Percentiles rank a stretch among this genome's conserved stretches.
Evolutionary conservation across 768 basidiomycete genomes (phyloP).

Genomic region (Leccinum imitatum): DNA sequence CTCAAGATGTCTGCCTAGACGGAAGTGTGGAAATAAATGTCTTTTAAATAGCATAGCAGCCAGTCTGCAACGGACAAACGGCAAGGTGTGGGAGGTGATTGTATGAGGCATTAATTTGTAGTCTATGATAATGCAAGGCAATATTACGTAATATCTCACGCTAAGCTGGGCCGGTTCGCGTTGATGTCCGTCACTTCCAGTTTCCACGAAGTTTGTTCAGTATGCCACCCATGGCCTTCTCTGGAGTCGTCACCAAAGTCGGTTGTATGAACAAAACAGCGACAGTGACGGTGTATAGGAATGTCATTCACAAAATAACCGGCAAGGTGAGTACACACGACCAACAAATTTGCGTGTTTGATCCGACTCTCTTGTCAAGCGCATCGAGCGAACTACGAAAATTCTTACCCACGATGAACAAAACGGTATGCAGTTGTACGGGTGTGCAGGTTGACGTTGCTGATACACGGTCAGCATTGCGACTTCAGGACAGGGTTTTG

Average conservation of each 20-base stretch:
- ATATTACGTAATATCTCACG: not conserved
- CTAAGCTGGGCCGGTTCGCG: not conserved
- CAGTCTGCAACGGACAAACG: not conserved
- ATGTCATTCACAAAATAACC: constrained; percentile 68
- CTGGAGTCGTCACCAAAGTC: constrained; percentile 74
- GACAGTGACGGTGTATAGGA: constrained; percentile 78
- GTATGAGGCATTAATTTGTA: too few relatives aligned
- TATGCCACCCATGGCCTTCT: constrained; percentile 80
- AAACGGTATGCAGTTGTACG: constrained; percentile 51
- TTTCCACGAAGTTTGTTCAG: constrained; percentile 8
- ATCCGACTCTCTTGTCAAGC: constrained; percentile 40
- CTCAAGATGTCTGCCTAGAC: constrained; percentile 12
- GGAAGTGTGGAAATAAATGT: not conserved
- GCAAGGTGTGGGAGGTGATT: too few relatives aligned
- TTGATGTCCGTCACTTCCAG: not conserved
- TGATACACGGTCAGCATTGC: constrained; percentile 47
- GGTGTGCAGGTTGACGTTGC: not conserved
- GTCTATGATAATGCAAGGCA: too few relatives aligned
- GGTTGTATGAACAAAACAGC: constrained; percentile 84
- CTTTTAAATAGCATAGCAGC: not conserved
- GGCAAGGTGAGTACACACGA: constrained; percentile 59
- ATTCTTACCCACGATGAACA: constrained; percentile 73
- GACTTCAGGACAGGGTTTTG: constrained; percentile 65
- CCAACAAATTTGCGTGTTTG: not conserved
- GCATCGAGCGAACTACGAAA: constrained; percentile 74